A percentile compares a stretch with the other conserved stretches of the same genome.
These are phyloP conservation scores for Talaromyces stipitatus DNA, from an alignment of 495 filamentous ascomycete genomes.

Conservation along the genomic window DNA sequence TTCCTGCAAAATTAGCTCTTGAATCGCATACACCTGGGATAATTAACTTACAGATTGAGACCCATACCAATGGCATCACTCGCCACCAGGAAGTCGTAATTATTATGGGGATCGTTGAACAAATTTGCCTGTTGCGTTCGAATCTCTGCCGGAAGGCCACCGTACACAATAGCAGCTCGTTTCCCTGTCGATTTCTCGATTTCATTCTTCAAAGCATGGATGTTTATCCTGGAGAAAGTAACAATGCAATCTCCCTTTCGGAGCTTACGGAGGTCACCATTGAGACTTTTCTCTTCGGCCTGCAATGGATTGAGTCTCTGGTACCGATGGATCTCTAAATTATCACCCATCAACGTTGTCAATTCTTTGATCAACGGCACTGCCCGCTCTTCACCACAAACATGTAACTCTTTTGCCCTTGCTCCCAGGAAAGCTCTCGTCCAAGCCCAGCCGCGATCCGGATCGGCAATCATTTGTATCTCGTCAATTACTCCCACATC, in stretches of 20 bases:
- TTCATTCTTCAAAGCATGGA: constrained; percentile 70
- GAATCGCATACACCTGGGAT: not conserved
- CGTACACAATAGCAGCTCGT: constrained; percentile 89
- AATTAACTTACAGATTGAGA: constrained; percentile 63
- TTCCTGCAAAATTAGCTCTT: constrained; percentile 38
- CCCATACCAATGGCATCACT: constrained; percentile 99
- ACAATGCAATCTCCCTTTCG: constrained; percentile 88
- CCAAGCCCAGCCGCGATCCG: constrained; percentile 90
- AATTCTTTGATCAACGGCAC: constrained; percentile 74
- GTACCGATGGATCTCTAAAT: constrained; percentile 72
- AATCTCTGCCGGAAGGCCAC: constrained; percentile 84
- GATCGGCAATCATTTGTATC: constrained; percentile 91
- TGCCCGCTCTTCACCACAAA: constrained; percentile 83
- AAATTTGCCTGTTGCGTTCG: constrained; percentile 81
- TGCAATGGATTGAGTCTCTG: constrained; percentile 72
- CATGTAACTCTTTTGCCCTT: constrained; percentile 78
- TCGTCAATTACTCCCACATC: constrained; percentile 97
- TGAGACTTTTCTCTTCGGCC: constrained; percentile 52
- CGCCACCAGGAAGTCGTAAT: constrained; percentile 89
- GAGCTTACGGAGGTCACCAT: constrained; percentile 55
- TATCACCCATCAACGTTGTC: constrained; percentile 75
- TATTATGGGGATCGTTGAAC: constrained; percentile 91
- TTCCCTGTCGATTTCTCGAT: constrained; percentile 71
- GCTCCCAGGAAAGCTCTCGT: constrained; percentile 85
- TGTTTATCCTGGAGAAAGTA: constrained; percentile 68